Percentiles rank a stretch among this genome's conserved stretches.
These are phyloP conservation scores for Saccharomycopsis phalli DNA, from an alignment of 1,139 yeast genomes.

Conservation along the genomic window DNA sequence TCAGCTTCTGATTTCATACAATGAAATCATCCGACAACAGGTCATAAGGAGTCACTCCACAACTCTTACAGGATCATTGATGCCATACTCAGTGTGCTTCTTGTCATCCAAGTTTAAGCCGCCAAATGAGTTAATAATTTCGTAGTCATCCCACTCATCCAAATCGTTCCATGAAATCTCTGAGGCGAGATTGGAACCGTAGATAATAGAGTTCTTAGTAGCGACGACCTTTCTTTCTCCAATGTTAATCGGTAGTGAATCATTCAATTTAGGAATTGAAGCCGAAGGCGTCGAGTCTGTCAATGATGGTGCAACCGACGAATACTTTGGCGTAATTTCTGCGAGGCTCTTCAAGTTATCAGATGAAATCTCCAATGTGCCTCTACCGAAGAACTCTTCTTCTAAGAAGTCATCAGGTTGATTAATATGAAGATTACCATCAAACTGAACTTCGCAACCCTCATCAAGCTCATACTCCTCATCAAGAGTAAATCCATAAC, in stretches of 20 bases:
- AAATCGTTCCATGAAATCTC: conserved; percentile 11
- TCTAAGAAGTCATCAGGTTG: neutral
- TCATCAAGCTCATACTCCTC: conserved; percentile 13
- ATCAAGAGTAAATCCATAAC: conserved; percentile 16
- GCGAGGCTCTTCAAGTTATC: conserved; percentile 8
- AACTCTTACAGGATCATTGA: too few species aligned
- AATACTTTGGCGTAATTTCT: neutral
- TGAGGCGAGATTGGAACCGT: neutral
- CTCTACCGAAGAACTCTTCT: neutral
- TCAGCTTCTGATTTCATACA: too few species aligned
- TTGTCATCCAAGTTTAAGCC: neutral
- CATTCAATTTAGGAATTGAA: conserved; percentile 3
- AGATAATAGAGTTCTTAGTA: conserved; percentile 1
- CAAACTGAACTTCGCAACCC: neutral
- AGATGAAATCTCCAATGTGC: conserved; percentile 8
- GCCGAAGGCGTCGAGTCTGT: conserved; percentile 10
- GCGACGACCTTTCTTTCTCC: neutral
- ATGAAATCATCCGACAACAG: too few species aligned
- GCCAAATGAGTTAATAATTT: conserved; percentile 7
- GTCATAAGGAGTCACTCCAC: too few species aligned
- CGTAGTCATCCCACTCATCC: conserved; percentile 9
- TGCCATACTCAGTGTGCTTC: too few species aligned
- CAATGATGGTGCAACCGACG: conserved; percentile 9
- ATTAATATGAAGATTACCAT: neutral
- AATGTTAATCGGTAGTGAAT: neutral